phyloP scores from a whole-genome alignment of 495 filamentous ascomycete species.

The Penicillium crystallinum region DNA sequence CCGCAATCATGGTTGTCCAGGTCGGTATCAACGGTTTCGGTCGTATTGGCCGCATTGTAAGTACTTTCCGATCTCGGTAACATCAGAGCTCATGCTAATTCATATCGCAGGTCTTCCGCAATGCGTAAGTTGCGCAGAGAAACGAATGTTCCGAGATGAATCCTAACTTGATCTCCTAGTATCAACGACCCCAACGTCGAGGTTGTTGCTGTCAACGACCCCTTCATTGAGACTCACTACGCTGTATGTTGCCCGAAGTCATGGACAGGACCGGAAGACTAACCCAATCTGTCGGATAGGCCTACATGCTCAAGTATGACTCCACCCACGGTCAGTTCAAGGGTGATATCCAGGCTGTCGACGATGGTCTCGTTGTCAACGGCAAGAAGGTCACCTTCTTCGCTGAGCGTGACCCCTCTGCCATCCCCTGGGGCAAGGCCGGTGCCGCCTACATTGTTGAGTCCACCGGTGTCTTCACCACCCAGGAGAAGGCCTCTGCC shows the following conservation, averaged over 20 bases:
- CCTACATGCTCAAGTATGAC: constrained; percentile 99
- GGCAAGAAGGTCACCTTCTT: constrained; percentile 97
- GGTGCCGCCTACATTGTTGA: constrained; percentile 96
- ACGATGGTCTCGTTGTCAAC: constrained; percentile 78
- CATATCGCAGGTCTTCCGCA: constrained; percentile 59
- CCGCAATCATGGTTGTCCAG: constrained; percentile 51
- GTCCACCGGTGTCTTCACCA: constrained; percentile 99
- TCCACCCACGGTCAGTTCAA: constrained; percentile 96
- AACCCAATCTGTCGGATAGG: constrained; percentile 43
- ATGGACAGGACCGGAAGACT: not conserved
- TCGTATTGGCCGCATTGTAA: constrained; percentile 95
- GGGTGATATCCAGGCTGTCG: constrained; percentile 67
- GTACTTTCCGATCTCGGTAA: constrained; percentile 15
- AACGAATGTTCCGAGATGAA: not conserved
- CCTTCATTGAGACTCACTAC: constrained; percentile 97
- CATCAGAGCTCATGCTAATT: constrained; percentile 15
- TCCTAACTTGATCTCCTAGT: constrained; percentile 50
- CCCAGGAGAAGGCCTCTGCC: constrained; percentile 86
- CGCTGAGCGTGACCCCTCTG: constrained; percentile 82
- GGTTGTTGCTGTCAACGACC: constrained; percentile 96
- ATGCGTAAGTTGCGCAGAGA: constrained; percentile 54
- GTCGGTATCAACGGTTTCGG: constrained; percentile 99
- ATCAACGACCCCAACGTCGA: constrained; percentile 79
- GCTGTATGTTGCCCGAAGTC: constrained; percentile 61
- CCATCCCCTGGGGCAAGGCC: constrained; percentile 86